Percentiles rank a stretch among this genome's conserved stretches.
Evolutionary conservation across 176 grass and related monocot genomes (phyloP).

Genomic region (Aegilops speltoides): DNA sequence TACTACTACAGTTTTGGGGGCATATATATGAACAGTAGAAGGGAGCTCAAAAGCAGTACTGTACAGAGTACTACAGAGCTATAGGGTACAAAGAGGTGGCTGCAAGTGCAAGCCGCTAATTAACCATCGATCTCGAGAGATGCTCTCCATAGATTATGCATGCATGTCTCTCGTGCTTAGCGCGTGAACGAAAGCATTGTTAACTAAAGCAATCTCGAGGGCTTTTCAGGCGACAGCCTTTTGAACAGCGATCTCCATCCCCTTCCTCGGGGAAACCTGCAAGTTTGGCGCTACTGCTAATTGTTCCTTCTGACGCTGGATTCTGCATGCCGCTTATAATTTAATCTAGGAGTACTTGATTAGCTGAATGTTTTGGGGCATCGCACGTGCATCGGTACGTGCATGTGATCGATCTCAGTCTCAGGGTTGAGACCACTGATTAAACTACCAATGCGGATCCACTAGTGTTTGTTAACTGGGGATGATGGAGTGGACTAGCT

Average conservation of each 20-base stretch:
- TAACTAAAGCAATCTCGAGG: constrained; percentile 40
- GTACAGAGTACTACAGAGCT: not conserved
- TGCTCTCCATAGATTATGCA: constrained; percentile 26
- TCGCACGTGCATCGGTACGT: constrained; percentile 35
- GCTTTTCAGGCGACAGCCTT: constrained; percentile 39
- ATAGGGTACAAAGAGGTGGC: constrained; percentile 43
- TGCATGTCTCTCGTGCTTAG: constrained; percentile 39
- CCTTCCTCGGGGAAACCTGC: not conserved
- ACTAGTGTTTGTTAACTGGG: not conserved
- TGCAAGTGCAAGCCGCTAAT: constrained; percentile 15
- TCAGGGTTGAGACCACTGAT: not conserved
- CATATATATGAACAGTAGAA: too few relatives aligned
- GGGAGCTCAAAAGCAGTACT: too few relatives aligned
- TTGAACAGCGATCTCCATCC: constrained; percentile 30
- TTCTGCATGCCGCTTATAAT: not conserved
- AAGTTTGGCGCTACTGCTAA: not conserved
- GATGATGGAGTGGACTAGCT: not conserved
- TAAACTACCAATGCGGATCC: not conserved
- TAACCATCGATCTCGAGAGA: constrained; percentile 45
- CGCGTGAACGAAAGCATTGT: constrained; percentile 26
- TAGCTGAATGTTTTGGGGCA: constrained; percentile 32
- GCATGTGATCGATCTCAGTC: not conserved
- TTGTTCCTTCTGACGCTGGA: constrained; percentile 8
- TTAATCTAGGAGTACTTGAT: constrained; percentile 4
- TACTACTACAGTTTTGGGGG: too few relatives aligned